Conservation (phyloP, 768 basidiomycete species). For the Mycena kentingensis region DNA sequence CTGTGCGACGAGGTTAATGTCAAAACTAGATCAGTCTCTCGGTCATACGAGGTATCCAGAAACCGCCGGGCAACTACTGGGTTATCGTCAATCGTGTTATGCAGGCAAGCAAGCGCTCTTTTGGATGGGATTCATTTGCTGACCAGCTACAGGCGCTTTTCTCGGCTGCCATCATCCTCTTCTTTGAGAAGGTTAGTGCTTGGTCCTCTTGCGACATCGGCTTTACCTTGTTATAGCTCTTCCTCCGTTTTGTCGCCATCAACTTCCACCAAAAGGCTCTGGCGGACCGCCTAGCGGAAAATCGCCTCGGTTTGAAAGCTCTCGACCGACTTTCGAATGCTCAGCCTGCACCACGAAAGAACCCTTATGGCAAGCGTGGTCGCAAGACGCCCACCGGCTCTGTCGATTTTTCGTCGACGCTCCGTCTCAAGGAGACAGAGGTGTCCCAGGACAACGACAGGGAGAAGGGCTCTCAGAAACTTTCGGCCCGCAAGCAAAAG, state of each 20-base stretch:
- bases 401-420: conserved; percentile 39
- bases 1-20: neutral
- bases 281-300: conserved; percentile 71
- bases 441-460: conserved; percentile 15
- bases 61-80: conserved; percentile 72
- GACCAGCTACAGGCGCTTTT: conserved; percentile 42
- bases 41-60: conserved; percentile 54
- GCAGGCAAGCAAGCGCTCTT: conserved; percentile 48
- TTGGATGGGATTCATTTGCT: neutral
- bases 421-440: conserved; percentile 23
- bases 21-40: conserved; percentile 57
- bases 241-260: conserved; percentile 76
- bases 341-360: conserved; percentile 46
- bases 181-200: conserved; percentile 37
- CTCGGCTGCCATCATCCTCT: conserved; percentile 43
- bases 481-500: conserved; percentile 40
- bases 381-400: conserved; percentile 43
- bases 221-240: conserved; percentile 41
- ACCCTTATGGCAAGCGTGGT: conserved; percentile 46
- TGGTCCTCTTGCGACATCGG: conserved; percentile 32
- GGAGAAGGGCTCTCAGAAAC: conserved; percentile 26
- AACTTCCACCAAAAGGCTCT: conserved; percentile 79
- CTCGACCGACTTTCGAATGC: conserved; percentile 74
- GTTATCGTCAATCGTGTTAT: conserved; percentile 65
- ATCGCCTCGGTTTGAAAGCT: conserved; percentile 66